Evolutionary conservation across 345 rosid species (phyloP).

Genomic region (Adansonia digitata): DNA sequence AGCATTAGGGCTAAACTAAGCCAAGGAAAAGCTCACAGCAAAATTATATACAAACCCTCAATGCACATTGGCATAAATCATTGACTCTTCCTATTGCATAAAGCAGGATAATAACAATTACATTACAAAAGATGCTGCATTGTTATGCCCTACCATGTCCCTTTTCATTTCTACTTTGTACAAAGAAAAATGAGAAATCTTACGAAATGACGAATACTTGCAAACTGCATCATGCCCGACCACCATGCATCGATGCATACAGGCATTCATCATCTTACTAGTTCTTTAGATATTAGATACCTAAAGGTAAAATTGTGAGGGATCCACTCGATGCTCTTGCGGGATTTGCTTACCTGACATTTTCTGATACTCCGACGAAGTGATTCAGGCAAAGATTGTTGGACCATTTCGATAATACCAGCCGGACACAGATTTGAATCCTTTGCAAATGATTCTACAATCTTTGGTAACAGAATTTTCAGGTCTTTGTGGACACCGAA

Average conservation of each 20-base stretch:
- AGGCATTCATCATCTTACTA: conserved; percentile 46
- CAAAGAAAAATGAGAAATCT: conserved; percentile 20
- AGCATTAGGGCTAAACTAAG: no score
- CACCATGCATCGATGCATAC: background rate
- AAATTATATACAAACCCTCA: conserved; percentile 16
- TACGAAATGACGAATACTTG: conserved; percentile 7
- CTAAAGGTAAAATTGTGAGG: conserved; percentile 88
- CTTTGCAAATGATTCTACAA: conserved; percentile 68
- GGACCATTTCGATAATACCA: conserved; percentile 63
- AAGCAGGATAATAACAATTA: background rate
- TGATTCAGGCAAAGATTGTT: conserved; percentile 58
- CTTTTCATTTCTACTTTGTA: conserved; percentile 28
- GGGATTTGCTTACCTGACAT: conserved; percentile 52
- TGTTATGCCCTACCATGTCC: conserved; percentile 10
- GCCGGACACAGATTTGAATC: conserved; percentile 55
- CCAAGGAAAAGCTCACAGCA: background rate
- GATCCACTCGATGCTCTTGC: conserved; percentile 75
- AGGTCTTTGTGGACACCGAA: conserved; percentile 70
- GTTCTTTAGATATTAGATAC: conserved; percentile 74
- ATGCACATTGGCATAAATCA: background rate
- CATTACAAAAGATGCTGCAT: conserved; percentile 13
- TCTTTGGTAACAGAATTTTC: conserved; percentile 76
- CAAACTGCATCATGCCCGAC: conserved; percentile 4
- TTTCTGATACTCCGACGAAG: conserved; percentile 45
- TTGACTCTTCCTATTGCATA: background rate